Percentiles rank a stretch among this genome's conserved stretches.
Conservation (phyloP, 1,139 yeast species). For the Maudiozyma humilis region DNA sequence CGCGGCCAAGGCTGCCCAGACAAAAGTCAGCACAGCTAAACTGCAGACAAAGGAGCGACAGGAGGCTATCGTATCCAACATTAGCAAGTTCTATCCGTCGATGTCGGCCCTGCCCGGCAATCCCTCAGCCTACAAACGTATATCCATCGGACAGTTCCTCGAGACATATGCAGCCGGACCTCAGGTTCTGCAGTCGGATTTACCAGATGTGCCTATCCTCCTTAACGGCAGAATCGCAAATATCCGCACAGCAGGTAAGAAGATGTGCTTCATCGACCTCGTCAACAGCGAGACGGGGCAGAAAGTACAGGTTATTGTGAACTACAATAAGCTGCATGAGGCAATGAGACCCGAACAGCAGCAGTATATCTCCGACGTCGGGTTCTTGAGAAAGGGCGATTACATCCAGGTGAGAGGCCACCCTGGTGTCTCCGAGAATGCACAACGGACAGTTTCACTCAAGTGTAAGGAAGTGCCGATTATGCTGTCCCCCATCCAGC, state of each 20-base stretch:
- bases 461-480: slow-evolving; percentile 44
- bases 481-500: slow-evolving; percentile 61
- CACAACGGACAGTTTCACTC: slow-evolving; percentile 56
- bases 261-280: slow-evolving; percentile 29
- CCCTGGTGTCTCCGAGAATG: slow-evolving; percentile 69
- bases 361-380: slow-evolving; percentile 41
- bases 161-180: slow-evolving; percentile 2
- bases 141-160: slow-evolving; percentile 9
- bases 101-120: slow-evolving; percentile 12
- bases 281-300: slow-evolving; percentile 3
- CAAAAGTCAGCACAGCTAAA: slow-evolving; percentile 1
- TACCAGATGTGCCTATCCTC: not conserved
- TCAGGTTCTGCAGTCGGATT: not conserved
- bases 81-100: slow-evolving; percentile 23
- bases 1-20: not conserved
- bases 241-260: slow-evolving; percentile 28
- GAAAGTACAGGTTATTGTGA: slow-evolving; percentile 17
- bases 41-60: slow-evolving; percentile 12
- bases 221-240: slow-evolving; percentile 23
- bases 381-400: slow-evolving; percentile 60
- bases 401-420: slow-evolving; percentile 53
- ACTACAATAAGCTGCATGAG: slow-evolving; percentile 12
- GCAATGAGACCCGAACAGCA: slow-evolving; percentile 1
- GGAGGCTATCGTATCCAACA: slow-evolving; percentile 10
- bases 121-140: not conserved